Percentiles rank a stretch among this genome's conserved stretches.
Conservation (phyloP, 1,139 yeast species). For the Pichia sorboxylosa region DNA sequence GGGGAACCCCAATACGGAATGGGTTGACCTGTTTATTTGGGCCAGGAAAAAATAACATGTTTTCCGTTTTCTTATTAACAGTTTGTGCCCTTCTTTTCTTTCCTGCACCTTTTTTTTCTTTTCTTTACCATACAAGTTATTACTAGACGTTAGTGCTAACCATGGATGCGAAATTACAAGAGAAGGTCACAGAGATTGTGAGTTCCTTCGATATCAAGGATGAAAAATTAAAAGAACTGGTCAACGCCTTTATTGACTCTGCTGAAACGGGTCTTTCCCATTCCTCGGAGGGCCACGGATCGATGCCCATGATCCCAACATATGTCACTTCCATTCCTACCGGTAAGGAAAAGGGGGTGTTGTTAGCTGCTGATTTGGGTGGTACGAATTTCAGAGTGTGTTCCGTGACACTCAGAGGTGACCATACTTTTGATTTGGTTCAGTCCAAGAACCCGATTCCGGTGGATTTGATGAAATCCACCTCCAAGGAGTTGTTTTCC, state of each 20-base stretch:
- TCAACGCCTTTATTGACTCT: conserved; percentile 50
- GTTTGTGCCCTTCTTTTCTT: not conserved
- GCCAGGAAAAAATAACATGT: too few relatives aligned
- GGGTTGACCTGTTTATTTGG: too few relatives aligned
- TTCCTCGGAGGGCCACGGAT: conserved; percentile 24
- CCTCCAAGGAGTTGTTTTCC: conserved; percentile 48
- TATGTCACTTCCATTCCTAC: conserved; percentile 70
- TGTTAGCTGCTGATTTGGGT: conserved; percentile 76
- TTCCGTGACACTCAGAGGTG: conserved; percentile 68
- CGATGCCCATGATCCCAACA: conserved; percentile 84
- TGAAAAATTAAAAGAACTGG: conserved; percentile 43
- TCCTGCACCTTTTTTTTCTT: not conserved
- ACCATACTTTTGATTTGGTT: conserved; percentile 59
- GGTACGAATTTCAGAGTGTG: conserved; percentile 88
- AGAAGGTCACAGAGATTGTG: conserved; percentile 37
- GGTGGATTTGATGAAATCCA: conserved; percentile 42
- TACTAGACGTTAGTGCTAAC: too few relatives aligned
- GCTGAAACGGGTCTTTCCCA: conserved; percentile 51
- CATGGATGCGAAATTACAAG: conserved; percentile 5
- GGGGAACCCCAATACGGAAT: too few relatives aligned
- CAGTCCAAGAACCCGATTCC: conserved; percentile 73
- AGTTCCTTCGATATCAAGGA: conserved; percentile 43
- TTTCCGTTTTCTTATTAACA: too few relatives aligned
- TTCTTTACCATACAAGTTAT: too few relatives aligned
- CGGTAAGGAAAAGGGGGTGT: conserved; percentile 70